Percentiles rank a stretch among this genome's conserved stretches.
Conservation (phyloP, 768 basidiomycete species). For the Lentinula boryana region DNA sequence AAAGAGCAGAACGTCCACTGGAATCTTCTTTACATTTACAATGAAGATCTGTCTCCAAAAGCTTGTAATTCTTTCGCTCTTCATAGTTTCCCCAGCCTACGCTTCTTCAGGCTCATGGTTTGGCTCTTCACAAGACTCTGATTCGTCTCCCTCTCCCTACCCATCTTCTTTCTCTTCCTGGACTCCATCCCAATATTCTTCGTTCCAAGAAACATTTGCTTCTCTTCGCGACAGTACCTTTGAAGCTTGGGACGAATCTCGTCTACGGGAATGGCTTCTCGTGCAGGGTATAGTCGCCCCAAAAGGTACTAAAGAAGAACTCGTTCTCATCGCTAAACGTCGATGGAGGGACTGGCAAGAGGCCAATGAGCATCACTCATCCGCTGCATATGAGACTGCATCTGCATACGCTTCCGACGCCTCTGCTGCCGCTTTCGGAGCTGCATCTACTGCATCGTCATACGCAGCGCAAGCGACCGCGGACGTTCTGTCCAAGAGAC, state of each 20-base stretch:
- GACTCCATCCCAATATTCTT: slow-evolving; percentile 58
- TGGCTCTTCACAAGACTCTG: not conserved
- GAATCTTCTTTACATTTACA: not conserved
- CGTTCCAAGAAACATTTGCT: slow-evolving; percentile 58
- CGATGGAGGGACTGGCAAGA: slow-evolving; percentile 55
- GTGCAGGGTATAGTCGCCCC: slow-evolving; percentile 85
- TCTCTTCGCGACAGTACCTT: slow-evolving; percentile 56
- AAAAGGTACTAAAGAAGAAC: slow-evolving; percentile 69
- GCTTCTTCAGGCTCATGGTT: not conserved
- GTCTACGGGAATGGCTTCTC: slow-evolving; percentile 76
- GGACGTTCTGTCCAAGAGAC: slow-evolving; percentile 29
- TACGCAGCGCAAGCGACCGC: slow-evolving; percentile 47
- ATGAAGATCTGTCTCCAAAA: not conserved
- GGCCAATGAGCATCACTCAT: slow-evolving; percentile 54
- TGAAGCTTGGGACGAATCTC: slow-evolving; percentile 82
- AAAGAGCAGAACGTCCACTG: not conserved
- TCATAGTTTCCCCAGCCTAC: not conserved
- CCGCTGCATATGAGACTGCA: slow-evolving; percentile 39
- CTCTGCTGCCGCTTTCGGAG: slow-evolving; percentile 13
- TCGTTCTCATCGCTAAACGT: slow-evolving; percentile 71
- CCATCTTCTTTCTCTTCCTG: slow-evolving; percentile 29
- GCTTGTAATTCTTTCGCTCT: not conserved
- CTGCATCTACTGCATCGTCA: slow-evolving; percentile 33
- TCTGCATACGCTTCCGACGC: slow-evolving; percentile 48
- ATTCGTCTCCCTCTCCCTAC: not conserved